A percentile compares a stretch with the other conserved stretches of the same genome.
Evolutionary conservation across 768 basidiomycete genomes (phyloP).

Genomic region (Gymnopilus junonius): DNA sequence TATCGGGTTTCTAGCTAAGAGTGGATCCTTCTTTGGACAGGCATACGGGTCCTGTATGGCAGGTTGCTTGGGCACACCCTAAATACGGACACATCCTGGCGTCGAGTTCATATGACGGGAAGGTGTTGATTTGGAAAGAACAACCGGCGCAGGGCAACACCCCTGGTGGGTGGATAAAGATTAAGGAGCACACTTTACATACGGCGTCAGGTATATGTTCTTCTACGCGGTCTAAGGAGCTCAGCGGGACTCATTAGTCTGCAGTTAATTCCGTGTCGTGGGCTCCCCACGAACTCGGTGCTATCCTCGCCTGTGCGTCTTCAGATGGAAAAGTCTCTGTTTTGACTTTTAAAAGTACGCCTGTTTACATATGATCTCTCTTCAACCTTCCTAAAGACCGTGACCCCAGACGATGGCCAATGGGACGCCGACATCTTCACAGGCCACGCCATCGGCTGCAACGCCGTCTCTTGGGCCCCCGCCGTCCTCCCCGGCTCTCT

Average conservation of each 20-base stretch:
- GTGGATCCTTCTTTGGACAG: slow-evolving; percentile 40
- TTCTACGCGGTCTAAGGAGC: not conserved
- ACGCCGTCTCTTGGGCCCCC: slow-evolving; percentile 97
- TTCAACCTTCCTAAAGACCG: not conserved
- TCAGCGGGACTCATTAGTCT: not conserved
- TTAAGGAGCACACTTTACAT: slow-evolving; percentile 95
- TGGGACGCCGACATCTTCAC: slow-evolving; percentile 96
- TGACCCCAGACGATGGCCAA: slow-evolving; percentile 83
- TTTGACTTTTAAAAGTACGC: slow-evolving; percentile 92
- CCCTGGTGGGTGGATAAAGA: slow-evolving; percentile 82
- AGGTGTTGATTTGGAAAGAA: slow-evolving; percentile 99
- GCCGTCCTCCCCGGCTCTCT: slow-evolving; percentile 86
- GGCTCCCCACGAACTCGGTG: slow-evolving; percentile 98
- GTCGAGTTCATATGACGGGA: slow-evolving; percentile 98
- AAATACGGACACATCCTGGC: slow-evolving; percentile 97
- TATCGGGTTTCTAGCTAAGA: not conserved
- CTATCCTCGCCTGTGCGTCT: slow-evolving; percentile 95
- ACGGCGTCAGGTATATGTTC: slow-evolving; percentile 77
- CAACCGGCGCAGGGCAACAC: slow-evolving; percentile 61
- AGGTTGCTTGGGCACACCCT: slow-evolving; percentile 97
- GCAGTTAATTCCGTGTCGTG: slow-evolving; percentile 96
- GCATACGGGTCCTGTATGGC: slow-evolving; percentile 98
- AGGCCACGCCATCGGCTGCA: slow-evolving; percentile 95
- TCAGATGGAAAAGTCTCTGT: slow-evolving; percentile 98
- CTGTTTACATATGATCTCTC: not conserved